Conservation (phyloP, 2,329 filamentous ascomycete species). For the Neonectria magnoliae region DNA sequence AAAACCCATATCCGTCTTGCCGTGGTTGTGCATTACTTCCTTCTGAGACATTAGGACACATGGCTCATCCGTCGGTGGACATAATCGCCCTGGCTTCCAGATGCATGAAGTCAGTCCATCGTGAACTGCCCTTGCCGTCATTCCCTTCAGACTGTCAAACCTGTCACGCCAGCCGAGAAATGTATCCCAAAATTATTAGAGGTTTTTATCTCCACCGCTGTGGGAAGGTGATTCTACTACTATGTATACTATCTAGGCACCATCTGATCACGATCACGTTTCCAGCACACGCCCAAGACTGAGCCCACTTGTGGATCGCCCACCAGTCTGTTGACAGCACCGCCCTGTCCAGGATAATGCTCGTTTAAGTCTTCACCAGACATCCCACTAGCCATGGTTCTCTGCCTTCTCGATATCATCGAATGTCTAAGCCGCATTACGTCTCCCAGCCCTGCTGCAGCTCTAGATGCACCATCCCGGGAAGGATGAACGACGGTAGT, state of each 20-base stretch:
- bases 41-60: background rate
- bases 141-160: background rate
- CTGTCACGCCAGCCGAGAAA: background rate
- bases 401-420: background rate
- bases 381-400: background rate
- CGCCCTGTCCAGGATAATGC: conserved; percentile 6
- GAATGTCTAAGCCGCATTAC: background rate
- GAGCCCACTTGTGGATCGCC: conserved; percentile 15
- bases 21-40: background rate
- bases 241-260: too few relatives aligned
- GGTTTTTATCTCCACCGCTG: conserved; percentile 9
- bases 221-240: background rate
- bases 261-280: conserved; percentile 9
- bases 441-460: background rate
- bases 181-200: background rate
- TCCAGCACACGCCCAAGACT: background rate
- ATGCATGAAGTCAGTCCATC: background rate
- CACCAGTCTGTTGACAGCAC: background rate
- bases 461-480: conserved; percentile 2
- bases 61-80: background rate
- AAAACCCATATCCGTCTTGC: background rate
- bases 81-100: background rate
- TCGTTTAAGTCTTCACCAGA: background rate
- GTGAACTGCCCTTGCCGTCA: background rate
- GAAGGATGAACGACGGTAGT: conserved; percentile 19